A percentile compares a stretch with the other conserved stretches of the same genome.
Conservation (phyloP, 2,329 filamentous ascomycete genomes). For the Botrytis hyacinthi region DNA sequence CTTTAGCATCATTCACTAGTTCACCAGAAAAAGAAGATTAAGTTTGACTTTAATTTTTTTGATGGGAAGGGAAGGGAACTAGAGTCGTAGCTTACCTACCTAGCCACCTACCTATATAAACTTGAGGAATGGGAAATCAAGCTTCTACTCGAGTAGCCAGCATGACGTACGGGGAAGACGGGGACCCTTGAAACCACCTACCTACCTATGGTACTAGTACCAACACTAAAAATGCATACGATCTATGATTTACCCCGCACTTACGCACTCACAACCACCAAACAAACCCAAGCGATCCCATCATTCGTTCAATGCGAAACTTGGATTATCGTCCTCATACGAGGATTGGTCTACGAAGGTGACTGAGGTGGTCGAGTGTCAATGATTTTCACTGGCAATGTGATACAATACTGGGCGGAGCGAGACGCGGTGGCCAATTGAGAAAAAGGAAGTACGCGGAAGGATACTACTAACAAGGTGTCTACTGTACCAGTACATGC, state of each 20-base stretch:
- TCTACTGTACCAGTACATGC: not conserved
- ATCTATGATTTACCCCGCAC: slow-evolving; percentile 1
- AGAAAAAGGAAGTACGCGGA: not conserved
- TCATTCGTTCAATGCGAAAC: not conserved
- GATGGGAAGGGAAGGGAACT: not conserved
- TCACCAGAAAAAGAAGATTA: not conserved
- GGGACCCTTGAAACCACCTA: slow-evolving; percentile 2
- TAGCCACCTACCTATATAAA: not conserved
- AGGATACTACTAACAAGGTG: not conserved
- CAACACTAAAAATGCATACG: not conserved
- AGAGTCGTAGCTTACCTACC: not conserved
- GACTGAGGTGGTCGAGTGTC: not conserved
- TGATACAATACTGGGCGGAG: not conserved
- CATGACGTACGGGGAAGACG: slow-evolving; percentile 5
- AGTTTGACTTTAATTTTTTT: not conserved
- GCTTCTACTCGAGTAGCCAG: slow-evolving; percentile 2
- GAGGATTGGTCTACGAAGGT: not conserved
- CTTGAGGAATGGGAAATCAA: not conserved
- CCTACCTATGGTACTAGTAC: not conserved
- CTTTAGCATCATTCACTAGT: not conserved
- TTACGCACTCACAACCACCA: not conserved
- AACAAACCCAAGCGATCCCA: not conserved
- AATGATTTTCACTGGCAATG: not conserved
- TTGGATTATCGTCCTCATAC: not conserved
- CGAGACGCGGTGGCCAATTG: not conserved